These are phyloP conservation scores for Diaporthe vaccinii DNA, from an alignment of 2,329 filamentous ascomycete genomes.

Conservation along the genomic window DNA sequence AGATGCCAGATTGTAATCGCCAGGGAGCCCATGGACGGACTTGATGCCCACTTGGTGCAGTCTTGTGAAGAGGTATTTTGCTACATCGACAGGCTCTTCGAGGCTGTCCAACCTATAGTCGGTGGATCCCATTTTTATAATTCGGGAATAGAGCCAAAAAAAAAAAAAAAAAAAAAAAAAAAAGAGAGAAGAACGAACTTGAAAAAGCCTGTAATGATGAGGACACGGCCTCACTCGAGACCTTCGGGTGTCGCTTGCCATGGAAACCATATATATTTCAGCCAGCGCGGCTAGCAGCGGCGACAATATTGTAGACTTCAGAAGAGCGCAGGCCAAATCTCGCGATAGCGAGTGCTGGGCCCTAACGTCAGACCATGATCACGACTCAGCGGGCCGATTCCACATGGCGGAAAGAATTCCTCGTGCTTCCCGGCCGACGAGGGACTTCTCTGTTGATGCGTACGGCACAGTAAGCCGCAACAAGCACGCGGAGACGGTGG, in stretches of 20 bases:
- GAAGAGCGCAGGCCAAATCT: slow-evolving; percentile 6
- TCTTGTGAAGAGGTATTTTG: slow-evolving; percentile 77
- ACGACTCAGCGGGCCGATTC: slow-evolving; percentile 13
- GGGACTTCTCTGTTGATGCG: neutral
- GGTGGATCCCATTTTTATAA: slow-evolving; percentile 43
- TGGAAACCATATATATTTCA: neutral
- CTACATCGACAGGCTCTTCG: slow-evolving; percentile 69
- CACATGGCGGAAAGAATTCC: slow-evolving; percentile 18
- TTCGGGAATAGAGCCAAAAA: neutral
- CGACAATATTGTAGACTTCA: neutral
- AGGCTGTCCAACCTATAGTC: slow-evolving; percentile 60
- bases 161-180: neutral
- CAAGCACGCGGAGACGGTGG: neutral
- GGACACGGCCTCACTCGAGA: neutral
- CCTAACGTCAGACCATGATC: slow-evolving; percentile 25
- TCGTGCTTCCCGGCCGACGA: neutral
- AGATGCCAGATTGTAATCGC: slow-evolving; percentile 79
- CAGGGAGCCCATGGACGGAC: slow-evolving; percentile 78
- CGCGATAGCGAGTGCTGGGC: slow-evolving; percentile 20
- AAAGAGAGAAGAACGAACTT: neutral
- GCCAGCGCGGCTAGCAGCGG: slow-evolving; percentile 31
- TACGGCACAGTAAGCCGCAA: neutral
- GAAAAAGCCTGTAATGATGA: neutral
- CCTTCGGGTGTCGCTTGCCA: neutral
- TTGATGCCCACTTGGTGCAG: slow-evolving; percentile 74